Percentiles rank a stretch among this genome's conserved stretches.
Conservation (phyloP, 2,329 filamentous ascomycete genomes). For the Diplodia sapinea region DNA sequence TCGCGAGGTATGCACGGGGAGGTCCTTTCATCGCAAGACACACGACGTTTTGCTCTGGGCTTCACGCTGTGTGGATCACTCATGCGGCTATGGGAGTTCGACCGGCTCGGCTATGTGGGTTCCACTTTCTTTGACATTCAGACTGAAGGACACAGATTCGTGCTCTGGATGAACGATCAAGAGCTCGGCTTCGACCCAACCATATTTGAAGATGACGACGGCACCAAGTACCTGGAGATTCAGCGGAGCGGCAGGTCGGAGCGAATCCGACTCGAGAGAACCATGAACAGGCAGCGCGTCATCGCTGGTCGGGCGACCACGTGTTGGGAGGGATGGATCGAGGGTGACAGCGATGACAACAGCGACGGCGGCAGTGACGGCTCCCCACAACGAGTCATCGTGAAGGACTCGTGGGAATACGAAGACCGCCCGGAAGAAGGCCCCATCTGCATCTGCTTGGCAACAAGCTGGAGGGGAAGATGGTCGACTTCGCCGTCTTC, state of each 20-base stretch:
- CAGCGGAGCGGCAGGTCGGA: not conserved
- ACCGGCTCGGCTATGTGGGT: slow-evolving; percentile 21
- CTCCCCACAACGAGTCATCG: not conserved
- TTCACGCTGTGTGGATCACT: slow-evolving; percentile 30
- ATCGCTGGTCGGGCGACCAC: not conserved
- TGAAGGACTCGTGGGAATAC: not conserved
- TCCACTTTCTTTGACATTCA: not conserved
- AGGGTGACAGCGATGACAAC: not conserved
- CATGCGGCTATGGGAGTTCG: slow-evolving; percentile 31
- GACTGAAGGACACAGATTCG: not conserved
- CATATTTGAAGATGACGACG: not conserved
- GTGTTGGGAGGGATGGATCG: not conserved
- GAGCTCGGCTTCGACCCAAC: not conserved
- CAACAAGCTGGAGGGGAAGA: too few species aligned
- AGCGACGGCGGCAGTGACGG: not conserved
- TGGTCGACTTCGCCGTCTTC: too few species aligned
- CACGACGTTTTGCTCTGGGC: slow-evolving; percentile 28
- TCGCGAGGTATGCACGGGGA: not conserved
- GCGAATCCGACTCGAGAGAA: not conserved
- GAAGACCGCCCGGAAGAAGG: not conserved
- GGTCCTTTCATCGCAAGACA: slow-evolving; percentile 22
- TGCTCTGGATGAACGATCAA: not conserved
- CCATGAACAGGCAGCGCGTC: not conserved
- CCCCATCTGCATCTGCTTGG: too few species aligned
- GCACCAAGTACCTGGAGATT: not conserved